Base-by-base conservation (phyloP, 495 filamentous ascomycete genomes). In the Hyaloscypha finlandica region DNA sequence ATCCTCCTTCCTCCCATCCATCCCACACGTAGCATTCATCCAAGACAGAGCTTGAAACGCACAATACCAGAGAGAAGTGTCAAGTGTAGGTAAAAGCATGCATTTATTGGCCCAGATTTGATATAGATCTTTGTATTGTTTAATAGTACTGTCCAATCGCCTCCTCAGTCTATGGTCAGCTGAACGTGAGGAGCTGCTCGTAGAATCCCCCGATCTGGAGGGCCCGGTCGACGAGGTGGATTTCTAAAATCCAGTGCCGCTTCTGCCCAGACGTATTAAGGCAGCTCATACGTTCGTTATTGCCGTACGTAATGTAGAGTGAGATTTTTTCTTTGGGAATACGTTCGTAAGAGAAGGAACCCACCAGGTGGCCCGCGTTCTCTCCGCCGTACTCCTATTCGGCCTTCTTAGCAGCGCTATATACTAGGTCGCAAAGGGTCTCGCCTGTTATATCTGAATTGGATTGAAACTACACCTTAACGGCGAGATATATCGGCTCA, bases 211-310 rank as follows among this genome's bases (percentile, higher is more conserved):
- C 78, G 62, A 78, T 76, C 11, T 74, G 62, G n/a, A 67, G 72
- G 6, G 45, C 76, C 0, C 59, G 70, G 68, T 84, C 78, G 39
- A 76, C 77, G 20, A 84, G 76, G 73, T 84, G 80, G 65, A 84
- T 80, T 69, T 84, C 80, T 70, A 83, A 59, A 68, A 84, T 83
- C 80, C 81, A 85, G 74, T 83, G 81, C 55, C 79, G 63, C 69
- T 74, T 76, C 32, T 75, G 67, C 6, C 81, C 81, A 69, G 81
- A 75, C 61, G 74, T 74, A 20, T 77, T 79, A 11, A 68, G 61
- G 6, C 33, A 39, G 55, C 64, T 76, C 78, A 83, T 83, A 11
- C 58, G 64, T 6, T 77, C 73, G 3, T 74, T 35, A 71, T 81
- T 83, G 0, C 77, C 80, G 59, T 76, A 67, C 2, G 77, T 78